These are phyloP conservation scores for Rhododendron ovatum DNA, from an alignment of 148 eudicot species.

Conservation along the genomic window DNA sequence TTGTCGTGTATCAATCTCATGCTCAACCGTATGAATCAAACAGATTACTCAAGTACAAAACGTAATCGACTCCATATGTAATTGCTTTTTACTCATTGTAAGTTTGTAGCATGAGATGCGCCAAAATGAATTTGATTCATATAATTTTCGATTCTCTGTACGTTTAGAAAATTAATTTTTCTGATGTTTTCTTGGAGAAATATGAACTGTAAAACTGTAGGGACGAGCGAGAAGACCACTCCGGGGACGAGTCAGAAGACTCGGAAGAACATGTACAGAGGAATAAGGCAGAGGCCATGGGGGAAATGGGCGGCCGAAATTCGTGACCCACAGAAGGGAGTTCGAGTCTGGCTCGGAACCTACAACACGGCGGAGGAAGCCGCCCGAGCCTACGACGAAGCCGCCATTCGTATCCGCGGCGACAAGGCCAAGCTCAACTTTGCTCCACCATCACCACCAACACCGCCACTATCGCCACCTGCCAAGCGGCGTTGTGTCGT, in stretches of 20 bases:
- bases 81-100: neutral
- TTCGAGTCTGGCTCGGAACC: conserved; percentile 92
- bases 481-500: conserved; percentile 26
- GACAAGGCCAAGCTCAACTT: conserved; percentile 95
- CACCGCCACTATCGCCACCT: conserved; percentile 7
- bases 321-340: conserved; percentile 78
- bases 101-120: neutral
- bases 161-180: neutral
- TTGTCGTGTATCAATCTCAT: no score
- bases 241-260: conserved; percentile 9
- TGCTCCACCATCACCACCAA: conserved; percentile 21
- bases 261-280: conserved; percentile 74
- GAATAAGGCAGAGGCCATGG: conserved; percentile 86
- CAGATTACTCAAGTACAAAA: no score
- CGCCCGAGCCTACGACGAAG: conserved; percentile 77
- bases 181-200: neutral
- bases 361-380: conserved; percentile 78
- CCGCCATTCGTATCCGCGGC: conserved; percentile 78
- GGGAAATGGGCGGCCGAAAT: conserved; percentile 99
- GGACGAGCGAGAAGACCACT: neutral
- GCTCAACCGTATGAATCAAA: no score
- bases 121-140: neutral
- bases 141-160: neutral
- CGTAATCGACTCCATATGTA: neutral
- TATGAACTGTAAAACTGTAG: neutral